These are phyloP conservation scores for Vanrija pseudolonga DNA, from an alignment of 1,284 basidiomycete genomes.

Conservation along the genomic window DNA sequence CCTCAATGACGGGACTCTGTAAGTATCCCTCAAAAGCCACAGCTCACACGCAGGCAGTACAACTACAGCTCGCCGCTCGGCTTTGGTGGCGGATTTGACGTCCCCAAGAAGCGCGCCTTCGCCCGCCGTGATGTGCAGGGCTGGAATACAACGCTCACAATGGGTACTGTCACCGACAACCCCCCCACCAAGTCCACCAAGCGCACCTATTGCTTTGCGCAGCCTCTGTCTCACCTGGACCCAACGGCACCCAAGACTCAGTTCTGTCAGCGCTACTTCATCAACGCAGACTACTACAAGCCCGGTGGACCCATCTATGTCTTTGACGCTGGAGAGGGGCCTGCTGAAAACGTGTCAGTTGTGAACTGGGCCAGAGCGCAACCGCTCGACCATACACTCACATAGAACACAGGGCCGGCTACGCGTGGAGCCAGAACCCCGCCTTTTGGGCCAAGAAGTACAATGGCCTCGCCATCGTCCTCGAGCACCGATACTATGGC, in stretches of 20 bases:
- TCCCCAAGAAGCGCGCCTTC: neutral
- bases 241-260: conserved; percentile 30
- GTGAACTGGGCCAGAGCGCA: neutral
- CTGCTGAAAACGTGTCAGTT: conserved; percentile 32
- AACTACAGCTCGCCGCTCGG: no score
- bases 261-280: conserved; percentile 66
- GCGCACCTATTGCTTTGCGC: conserved; percentile 62
- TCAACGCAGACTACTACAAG: conserved; percentile 74
- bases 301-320: conserved; percentile 71
- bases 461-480: conserved; percentile 73
- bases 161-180: conserved; percentile 1
- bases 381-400: no score
- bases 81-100: no score
- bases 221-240: conserved; percentile 71
- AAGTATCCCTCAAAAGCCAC: no score
- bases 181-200: conserved; percentile 17
- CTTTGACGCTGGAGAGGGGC: conserved; percentile 76
- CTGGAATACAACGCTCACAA: neutral
- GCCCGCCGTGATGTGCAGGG: neutral
- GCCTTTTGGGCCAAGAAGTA: conserved; percentile 73
- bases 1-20: no score
- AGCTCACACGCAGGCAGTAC: no score
- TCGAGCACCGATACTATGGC: conserved; percentile 75
- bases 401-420: neutral
- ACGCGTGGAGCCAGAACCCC: conserved; percentile 44